phyloP scores from a whole-genome alignment of 2,329 filamentous ascomycete genomes.

The Teratosphaeria zuluensis region DNA sequence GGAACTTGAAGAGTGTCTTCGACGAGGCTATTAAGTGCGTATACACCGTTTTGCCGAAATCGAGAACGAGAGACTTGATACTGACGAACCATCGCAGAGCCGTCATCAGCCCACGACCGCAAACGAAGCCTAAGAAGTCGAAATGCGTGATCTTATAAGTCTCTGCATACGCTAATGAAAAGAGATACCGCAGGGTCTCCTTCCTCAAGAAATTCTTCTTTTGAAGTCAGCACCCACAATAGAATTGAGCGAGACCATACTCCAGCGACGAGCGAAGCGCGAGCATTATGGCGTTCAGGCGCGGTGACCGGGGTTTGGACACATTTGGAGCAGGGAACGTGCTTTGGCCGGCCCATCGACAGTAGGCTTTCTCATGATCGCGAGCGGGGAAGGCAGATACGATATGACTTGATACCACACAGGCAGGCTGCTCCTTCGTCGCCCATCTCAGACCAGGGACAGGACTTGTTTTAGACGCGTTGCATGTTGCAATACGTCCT shows the following conservation, averaged over 20 bases:
- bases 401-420: background rate
- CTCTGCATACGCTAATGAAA: background rate
- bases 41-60: background rate
- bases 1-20: conserved; percentile 96
- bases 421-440: background rate
- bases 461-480: background rate
- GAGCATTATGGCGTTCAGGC: background rate
- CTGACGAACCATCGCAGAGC: conserved; percentile 40
- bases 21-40: conserved; percentile 94
- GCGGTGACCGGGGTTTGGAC: background rate
- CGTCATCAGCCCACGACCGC: conserved; percentile 59
- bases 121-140: conserved; percentile 50
- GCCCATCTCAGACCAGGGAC: background rate
- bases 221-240: background rate
- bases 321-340: background rate
- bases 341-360: background rate
- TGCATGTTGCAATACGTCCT: background rate
- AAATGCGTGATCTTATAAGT: conserved; percentile 59
- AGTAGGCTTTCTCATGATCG: background rate
- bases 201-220: background rate
- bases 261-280: background rate
- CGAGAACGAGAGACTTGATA: background rate
- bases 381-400: background rate
- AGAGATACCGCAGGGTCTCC: background rate
- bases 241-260: background rate